A percentile compares a stretch with the other conserved stretches of the same genome.
Evolutionary conservation across 352 stramenopile genomes (phyloP).

Genomic region (Phytophthora sojae): DNA sequence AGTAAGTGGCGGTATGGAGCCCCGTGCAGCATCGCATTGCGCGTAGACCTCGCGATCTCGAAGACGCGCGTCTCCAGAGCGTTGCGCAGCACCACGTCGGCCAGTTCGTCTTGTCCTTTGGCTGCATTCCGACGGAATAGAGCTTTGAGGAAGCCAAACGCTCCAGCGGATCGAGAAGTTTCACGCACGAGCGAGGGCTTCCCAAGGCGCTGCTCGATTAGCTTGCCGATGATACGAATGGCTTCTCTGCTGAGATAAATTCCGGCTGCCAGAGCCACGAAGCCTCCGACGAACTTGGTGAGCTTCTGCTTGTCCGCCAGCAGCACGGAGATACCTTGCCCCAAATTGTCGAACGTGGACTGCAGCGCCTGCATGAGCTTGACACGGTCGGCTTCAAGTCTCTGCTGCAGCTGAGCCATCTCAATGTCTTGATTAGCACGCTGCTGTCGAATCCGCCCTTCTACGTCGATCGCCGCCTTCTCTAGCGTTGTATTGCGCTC

Average conservation of each 20-base stretch:
- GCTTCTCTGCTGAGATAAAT: conserved; percentile 40
- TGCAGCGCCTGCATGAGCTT: conserved; percentile 76
- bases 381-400: conserved; percentile 67
- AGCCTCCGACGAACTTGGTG: conserved; percentile 60
- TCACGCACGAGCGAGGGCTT: conserved; percentile 44
- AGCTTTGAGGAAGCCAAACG: conserved; percentile 50
- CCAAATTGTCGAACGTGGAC: conserved; percentile 76
- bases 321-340: conserved; percentile 56
- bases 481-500: conserved; percentile 54
- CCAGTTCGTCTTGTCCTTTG: conserved; percentile 53
- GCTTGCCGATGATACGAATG: conserved; percentile 47
- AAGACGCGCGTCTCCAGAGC: conserved; percentile 68
- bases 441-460: conserved; percentile 74
- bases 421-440: conserved; percentile 79
- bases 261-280: conserved; percentile 63
- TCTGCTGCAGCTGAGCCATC: conserved; percentile 65
- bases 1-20: conserved; percentile 86
- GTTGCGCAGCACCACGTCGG: conserved; percentile 65
- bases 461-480: conserved; percentile 60
- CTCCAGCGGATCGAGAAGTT: conserved; percentile 60
- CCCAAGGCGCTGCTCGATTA: too few relatives aligned
- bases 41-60: conserved; percentile 43
- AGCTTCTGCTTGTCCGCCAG: conserved; percentile 72
- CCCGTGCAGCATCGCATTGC: conserved; percentile 65
- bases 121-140: conserved; percentile 30